These are phyloP conservation scores for Fusarium palustre DNA, from an alignment of 2,329 filamentous ascomycete species.

Conservation along the genomic window DNA sequence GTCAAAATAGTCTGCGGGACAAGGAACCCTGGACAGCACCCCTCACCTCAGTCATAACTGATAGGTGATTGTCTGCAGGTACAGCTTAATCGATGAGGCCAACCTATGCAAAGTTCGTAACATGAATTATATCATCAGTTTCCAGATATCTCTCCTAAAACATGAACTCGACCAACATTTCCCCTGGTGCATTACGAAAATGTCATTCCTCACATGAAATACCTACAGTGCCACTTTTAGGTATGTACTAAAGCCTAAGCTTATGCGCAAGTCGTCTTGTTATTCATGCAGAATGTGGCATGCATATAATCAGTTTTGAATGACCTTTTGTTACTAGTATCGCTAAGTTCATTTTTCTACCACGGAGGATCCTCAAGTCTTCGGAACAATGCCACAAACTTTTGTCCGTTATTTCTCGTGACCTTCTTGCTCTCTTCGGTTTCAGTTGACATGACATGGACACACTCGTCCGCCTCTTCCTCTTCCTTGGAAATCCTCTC, in stretches of 20 bases:
- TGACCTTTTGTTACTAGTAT: background rate
- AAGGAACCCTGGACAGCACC: conserved; percentile 34
- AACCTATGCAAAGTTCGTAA: background rate
- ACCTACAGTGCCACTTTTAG: too few species aligned
- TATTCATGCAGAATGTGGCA: background rate
- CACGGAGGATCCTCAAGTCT: conserved; percentile 83
- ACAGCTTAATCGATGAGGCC: conserved; percentile 2
- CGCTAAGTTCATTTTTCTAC: conserved; percentile 58
- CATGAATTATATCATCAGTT: background rate
- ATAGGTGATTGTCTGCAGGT: conserved; percentile 19
- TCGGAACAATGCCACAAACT: conserved; percentile 90
- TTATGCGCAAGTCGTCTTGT: background rate
- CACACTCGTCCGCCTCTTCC: conserved; percentile 75
- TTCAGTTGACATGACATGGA: conserved; percentile 79
- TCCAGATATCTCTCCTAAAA: background rate
- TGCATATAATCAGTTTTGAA: background rate
- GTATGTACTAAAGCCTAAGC: background rate
- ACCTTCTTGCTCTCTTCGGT: conserved; percentile 99
- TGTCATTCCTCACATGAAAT: too few species aligned
- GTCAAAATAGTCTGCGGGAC: conserved; percentile 29
- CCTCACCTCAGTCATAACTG: conserved; percentile 2
- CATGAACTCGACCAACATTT: too few species aligned
- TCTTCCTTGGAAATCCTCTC: conserved; percentile 78
- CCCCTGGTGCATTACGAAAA: too few species aligned
- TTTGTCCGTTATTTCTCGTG: conserved; percentile 86